A percentile compares a stretch with the other conserved stretches of the same genome.
Conservation (phyloP, 441 rosid species). For the Jatropha multifida region DNA sequence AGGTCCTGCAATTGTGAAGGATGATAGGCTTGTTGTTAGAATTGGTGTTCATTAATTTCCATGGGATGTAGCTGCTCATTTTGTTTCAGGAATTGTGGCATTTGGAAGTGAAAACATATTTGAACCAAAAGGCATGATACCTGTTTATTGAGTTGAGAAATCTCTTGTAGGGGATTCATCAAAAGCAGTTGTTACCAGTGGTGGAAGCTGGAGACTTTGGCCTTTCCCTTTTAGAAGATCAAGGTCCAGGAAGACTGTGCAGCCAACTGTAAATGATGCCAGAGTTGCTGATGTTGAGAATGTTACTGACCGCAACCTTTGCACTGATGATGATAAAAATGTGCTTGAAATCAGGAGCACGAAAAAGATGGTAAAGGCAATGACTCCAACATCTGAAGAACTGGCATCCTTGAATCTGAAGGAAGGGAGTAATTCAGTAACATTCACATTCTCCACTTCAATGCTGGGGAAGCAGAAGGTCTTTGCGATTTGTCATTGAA, state of each 20-base stretch:
- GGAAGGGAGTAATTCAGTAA: slow-evolving; percentile 74
- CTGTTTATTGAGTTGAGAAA: slow-evolving; percentile 49
- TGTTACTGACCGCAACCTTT: slow-evolving; percentile 26
- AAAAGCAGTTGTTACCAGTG: slow-evolving; percentile 31
- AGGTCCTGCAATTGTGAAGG: slow-evolving; percentile 49
- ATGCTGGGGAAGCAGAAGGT: slow-evolving; percentile 97
- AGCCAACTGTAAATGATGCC: slow-evolving; percentile 32
- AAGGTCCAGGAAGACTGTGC: slow-evolving; percentile 38
- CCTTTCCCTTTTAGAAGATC: slow-evolving; percentile 70
- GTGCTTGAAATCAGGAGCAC: slow-evolving; percentile 36
- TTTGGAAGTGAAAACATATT: slow-evolving; percentile 48
- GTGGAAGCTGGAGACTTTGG: slow-evolving; percentile 89
- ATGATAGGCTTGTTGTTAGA: slow-evolving; percentile 50
- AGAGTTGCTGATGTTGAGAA: slow-evolving; percentile 34
- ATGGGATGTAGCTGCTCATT: slow-evolving; percentile 62
- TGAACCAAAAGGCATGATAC: slow-evolving; percentile 63
- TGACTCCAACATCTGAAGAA: slow-evolving; percentile 84
- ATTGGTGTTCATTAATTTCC: slow-evolving; percentile 52
- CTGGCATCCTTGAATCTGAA: slow-evolving; percentile 76
- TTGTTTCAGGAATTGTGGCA: slow-evolving; percentile 51
- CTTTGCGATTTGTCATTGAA: slow-evolving; percentile 17
- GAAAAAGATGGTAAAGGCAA: slow-evolving; percentile 57
- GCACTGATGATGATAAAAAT: slow-evolving; percentile 28
- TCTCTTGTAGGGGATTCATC: slow-evolving; percentile 42
- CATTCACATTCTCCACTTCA: slow-evolving; percentile 84